phyloP scores from a whole-genome alignment of 441 rosid genomes.

The Adansonia rubrostipa region DNA sequence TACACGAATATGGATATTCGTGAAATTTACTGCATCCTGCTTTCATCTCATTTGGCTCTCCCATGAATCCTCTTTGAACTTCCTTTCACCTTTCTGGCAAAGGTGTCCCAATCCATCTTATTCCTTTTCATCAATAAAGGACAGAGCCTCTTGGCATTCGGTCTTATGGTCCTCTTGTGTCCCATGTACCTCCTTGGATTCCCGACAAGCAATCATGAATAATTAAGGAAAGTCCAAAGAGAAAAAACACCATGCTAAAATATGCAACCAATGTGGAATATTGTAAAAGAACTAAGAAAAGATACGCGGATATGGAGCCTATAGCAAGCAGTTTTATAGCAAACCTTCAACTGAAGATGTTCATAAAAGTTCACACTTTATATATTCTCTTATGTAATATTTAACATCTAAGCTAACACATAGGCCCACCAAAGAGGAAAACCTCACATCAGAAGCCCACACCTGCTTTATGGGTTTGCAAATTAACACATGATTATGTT shows the following conservation, averaged over 20 bases:
- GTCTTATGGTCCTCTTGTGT: constrained; percentile 93
- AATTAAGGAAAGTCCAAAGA: constrained; percentile 19
- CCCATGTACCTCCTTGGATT: constrained; percentile 84
- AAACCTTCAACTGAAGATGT: constrained; percentile 7
- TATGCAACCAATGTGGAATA: not conserved
- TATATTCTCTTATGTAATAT: not conserved
- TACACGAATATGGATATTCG: constrained; percentile 83
- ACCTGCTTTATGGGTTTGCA: not conserved
- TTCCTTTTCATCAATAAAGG: constrained; percentile 67
- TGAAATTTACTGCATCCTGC: constrained; percentile 90
- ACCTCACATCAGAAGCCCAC: not conserved
- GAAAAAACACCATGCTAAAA: not conserved
- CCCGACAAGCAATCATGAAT: constrained; percentile 20
- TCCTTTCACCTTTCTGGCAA: constrained; percentile 82
- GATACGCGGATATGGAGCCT: not conserved
- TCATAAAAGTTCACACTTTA: not conserved
- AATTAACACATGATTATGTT: not conserved
- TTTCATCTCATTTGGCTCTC: constrained; percentile 91
- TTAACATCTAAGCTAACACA: not conserved
- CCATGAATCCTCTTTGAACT: constrained; percentile 93
- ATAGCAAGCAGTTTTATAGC: not conserved
- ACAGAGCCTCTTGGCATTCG: constrained; percentile 89
- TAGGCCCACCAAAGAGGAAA: not conserved
- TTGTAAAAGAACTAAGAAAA: not conserved
- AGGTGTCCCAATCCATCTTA: constrained; percentile 78